Percentiles rank a stretch among this genome's conserved stretches.
Conservation (phyloP, 2,329 filamentous ascomycete species). For the Dactylonectria macrodidyma region DNA sequence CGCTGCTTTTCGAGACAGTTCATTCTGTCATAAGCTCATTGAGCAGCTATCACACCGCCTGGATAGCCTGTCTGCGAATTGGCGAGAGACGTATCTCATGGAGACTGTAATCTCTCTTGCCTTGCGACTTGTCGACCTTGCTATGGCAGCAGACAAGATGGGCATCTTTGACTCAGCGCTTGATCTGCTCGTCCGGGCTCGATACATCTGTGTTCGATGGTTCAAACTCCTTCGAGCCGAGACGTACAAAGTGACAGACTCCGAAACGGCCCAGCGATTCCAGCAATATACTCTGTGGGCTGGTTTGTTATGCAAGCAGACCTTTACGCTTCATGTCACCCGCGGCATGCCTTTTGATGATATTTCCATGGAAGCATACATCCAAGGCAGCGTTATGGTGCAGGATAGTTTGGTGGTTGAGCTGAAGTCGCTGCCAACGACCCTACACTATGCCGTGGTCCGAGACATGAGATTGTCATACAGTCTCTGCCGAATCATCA, state of each 20-base stretch:
- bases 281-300: slow-evolving; percentile 66
- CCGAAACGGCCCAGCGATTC: slow-evolving; percentile 53
- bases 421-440: slow-evolving; percentile 32
- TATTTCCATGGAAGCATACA: slow-evolving; percentile 32
- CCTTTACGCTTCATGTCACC: slow-evolving; percentile 44
- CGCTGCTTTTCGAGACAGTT: slow-evolving; percentile 61
- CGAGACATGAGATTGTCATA: slow-evolving; percentile 44
- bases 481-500: slow-evolving; percentile 26
- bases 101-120: slow-evolving; percentile 68
- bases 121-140: slow-evolving; percentile 54
- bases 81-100: slow-evolving; percentile 73
- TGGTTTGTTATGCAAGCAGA: slow-evolving; percentile 67
- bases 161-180: slow-evolving; percentile 11
- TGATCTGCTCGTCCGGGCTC: slow-evolving; percentile 32
- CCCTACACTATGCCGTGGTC: slow-evolving; percentile 39
- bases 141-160: slow-evolving; percentile 24
- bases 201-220: slow-evolving; percentile 64
- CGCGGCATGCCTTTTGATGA: slow-evolving; percentile 22
- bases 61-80: slow-evolving; percentile 66
- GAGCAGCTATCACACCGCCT: slow-evolving; percentile 62
- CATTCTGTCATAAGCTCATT: slow-evolving; percentile 65
- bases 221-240: slow-evolving; percentile 62
- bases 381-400: slow-evolving; percentile 43
- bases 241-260: slow-evolving; percentile 56
- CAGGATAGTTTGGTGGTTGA: slow-evolving; percentile 46